Conservation (phyloP, 2,329 filamentous ascomycete species). For the Blastomyces emzantsi region DNA sequence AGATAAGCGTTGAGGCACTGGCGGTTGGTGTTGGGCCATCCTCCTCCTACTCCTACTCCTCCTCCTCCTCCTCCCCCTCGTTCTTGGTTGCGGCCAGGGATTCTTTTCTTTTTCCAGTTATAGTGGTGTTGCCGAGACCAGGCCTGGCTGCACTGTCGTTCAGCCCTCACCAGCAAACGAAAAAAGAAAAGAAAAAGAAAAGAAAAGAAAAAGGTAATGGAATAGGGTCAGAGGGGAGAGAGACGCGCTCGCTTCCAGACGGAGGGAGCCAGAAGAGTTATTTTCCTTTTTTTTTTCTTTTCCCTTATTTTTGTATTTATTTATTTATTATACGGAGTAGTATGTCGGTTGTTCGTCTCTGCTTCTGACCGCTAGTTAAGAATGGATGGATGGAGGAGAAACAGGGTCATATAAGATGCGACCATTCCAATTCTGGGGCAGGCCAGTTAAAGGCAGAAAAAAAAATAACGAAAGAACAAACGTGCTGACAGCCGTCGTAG, state of each 20-base stretch:
- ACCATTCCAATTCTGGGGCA: background rate
- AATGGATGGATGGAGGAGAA: background rate
- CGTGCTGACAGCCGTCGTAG: background rate
- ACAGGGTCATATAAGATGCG: constrained; percentile 3
- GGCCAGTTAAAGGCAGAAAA: background rate
- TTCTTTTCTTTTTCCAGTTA: constrained; percentile 5
- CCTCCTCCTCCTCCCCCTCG: background rate
- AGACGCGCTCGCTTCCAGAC: background rate
- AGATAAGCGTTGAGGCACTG: constrained; percentile 8
- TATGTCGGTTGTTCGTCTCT: background rate
- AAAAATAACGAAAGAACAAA: background rate
- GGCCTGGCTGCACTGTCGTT: background rate
- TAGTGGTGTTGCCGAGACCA: background rate
- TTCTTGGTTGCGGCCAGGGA: background rate
- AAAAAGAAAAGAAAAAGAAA: background rate
- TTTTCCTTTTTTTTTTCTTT: background rate
- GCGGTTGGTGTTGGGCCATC: constrained; percentile 8
- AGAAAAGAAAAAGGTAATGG: background rate
- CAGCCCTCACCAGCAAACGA: background rate
- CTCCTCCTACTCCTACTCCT: background rate
- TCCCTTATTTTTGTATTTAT: background rate
- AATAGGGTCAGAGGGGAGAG: background rate
- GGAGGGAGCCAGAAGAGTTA: background rate
- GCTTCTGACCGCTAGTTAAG: constrained; percentile 2
- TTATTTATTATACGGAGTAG: too few species aligned